phyloP scores from a whole-genome alignment of 352 stramenopile species.

The Phytophthora crassamura region DNA sequence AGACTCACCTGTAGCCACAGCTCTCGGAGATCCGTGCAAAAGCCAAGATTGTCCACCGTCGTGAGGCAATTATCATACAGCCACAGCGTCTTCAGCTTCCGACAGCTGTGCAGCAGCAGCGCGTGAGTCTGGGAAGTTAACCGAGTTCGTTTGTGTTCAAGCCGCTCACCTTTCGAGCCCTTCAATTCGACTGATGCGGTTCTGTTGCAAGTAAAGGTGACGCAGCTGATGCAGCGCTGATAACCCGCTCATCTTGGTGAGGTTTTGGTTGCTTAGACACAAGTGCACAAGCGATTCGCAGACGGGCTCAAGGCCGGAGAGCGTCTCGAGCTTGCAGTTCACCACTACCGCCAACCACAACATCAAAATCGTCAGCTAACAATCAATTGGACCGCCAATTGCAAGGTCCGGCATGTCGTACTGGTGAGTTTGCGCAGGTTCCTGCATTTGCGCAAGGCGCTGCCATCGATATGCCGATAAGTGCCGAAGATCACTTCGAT shows the following conservation, averaged over 20 bases:
- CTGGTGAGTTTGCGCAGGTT: constrained; percentile 63
- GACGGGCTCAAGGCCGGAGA: constrained; percentile 62
- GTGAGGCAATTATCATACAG: constrained; percentile 76
- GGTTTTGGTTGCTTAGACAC: constrained; percentile 76
- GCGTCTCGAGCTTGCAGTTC: constrained; percentile 68
- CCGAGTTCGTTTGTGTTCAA: too few species aligned
- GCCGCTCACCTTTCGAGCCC: constrained; percentile 57
- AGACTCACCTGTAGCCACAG: constrained; percentile 75
- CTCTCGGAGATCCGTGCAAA: constrained; percentile 78
- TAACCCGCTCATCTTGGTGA: constrained; percentile 63
- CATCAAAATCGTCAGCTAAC: background rate
- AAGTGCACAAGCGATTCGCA: constrained; percentile 75
- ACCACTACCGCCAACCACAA: constrained; percentile 47
- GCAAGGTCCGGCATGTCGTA: constrained; percentile 16
- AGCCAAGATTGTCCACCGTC: constrained; percentile 63
- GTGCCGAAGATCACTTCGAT: constrained; percentile 87
- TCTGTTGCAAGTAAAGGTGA: constrained; percentile 83
- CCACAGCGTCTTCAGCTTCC: constrained; percentile 81
- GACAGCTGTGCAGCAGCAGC: constrained; percentile 38
- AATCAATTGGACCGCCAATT: too few species aligned
- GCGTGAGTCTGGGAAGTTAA: background rate
- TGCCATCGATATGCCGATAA: constrained; percentile 53
- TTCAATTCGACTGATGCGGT: constrained; percentile 80
- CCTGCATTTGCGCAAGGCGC: constrained; percentile 54
- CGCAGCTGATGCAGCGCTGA: constrained; percentile 64